phyloP scores from a whole-genome alignment of 176 grass and related monocot species.

The Bromus sterilis region DNA sequence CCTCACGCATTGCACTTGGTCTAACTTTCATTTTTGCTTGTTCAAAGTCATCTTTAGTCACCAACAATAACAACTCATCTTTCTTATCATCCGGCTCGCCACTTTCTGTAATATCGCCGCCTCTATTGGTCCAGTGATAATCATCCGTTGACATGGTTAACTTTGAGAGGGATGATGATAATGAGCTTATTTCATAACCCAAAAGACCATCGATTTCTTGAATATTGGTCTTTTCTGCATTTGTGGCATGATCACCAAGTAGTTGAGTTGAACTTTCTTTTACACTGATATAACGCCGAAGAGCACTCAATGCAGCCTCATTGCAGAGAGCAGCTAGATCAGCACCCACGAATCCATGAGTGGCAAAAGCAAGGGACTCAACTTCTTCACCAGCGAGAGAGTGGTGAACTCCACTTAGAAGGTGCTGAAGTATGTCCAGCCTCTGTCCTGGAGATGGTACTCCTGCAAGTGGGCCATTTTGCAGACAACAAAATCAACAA shows the following conservation, averaged over 20 bases:
- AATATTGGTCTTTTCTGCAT: background rate
- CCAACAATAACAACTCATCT: conserved; percentile 30
- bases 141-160: conserved; percentile 39
- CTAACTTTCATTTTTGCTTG: conserved; percentile 85
- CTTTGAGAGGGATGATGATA: conserved; percentile 56
- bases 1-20: conserved; percentile 97
- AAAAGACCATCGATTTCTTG: conserved; percentile 16
- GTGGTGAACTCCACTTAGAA: conserved; percentile 56
- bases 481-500: background rate
- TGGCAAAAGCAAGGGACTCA: conserved; percentile 45
- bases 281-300: conserved; percentile 51
- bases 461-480: conserved; percentile 43
- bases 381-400: conserved; percentile 41
- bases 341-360: conserved; percentile 97
- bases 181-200: conserved; percentile 25
- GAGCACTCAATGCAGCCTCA: conserved; percentile 64
- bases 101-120: background rate
- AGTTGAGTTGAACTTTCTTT: conserved; percentile 18
- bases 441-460: conserved; percentile 85
- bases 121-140: background rate
- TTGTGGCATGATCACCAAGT: conserved; percentile 6
- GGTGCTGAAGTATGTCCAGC: conserved; percentile 60
- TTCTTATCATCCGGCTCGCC: background rate
- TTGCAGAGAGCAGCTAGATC: conserved; percentile 91
- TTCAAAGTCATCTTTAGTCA: conserved; percentile 67